Evolutionary conservation across 176 grass and related monocot species (phyloP).

Genomic region (Stipa capillata): DNA sequence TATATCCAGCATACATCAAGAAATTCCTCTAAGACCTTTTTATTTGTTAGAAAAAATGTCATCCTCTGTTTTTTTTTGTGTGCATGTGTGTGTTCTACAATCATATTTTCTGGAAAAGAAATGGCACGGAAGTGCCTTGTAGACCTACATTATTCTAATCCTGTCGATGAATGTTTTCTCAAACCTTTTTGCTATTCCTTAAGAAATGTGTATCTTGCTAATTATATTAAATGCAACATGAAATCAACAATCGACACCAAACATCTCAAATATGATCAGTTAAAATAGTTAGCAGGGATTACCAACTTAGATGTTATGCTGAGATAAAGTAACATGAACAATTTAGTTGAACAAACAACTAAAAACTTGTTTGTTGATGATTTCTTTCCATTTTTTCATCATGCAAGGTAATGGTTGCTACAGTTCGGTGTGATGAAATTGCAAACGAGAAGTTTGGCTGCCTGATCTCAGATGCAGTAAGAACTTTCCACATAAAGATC

Average conservation of each 20-base stretch:
- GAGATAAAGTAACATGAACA: neutral
- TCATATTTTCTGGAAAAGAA: constrained; percentile 18
- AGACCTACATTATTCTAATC: neutral
- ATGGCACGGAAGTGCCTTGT: neutral
- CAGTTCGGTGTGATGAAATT: constrained; percentile 97
- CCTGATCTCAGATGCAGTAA: constrained; percentile 69
- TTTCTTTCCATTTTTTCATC: constrained; percentile 24
- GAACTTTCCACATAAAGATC: constrained; percentile 9
- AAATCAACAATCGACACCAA: constrained; percentile 2
- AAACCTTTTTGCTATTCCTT: neutral
- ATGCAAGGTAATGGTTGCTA: constrained; percentile 96
- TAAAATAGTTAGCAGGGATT: neutral
- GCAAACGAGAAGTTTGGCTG: constrained; percentile 80
- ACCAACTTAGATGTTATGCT: neutral
- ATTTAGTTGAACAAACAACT: neutral
- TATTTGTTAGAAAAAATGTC: neutral
- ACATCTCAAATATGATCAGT: neutral
- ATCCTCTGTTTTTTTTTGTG: too few species aligned
- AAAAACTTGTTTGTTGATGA: neutral
- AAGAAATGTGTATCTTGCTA: neutral
- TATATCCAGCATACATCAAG: neutral
- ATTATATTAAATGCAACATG: neutral
- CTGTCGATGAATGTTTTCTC: neutral
- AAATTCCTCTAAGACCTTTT: neutral
- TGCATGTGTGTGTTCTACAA: too few species aligned